Percentiles rank a stretch among this genome's conserved stretches.
Conservation (phyloP, 805 yeast species). For the Cyberlindnera subsufficiens region DNA sequence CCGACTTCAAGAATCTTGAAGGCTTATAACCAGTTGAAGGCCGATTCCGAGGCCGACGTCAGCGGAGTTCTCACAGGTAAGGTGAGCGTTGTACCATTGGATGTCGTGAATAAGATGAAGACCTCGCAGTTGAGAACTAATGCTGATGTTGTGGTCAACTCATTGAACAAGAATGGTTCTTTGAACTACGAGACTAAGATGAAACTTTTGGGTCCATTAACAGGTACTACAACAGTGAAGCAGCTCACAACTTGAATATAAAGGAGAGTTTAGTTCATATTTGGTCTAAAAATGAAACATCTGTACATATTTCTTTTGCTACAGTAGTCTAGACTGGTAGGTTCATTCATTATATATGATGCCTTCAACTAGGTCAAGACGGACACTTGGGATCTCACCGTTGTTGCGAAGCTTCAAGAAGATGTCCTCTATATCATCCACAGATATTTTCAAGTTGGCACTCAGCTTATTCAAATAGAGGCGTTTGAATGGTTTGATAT, state of each 20-base stretch:
- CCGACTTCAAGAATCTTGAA: constrained; percentile 17
- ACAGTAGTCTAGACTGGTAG: background rate
- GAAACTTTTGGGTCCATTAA: constrained; percentile 22
- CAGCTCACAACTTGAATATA: constrained; percentile 10
- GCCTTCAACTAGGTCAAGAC: constrained; percentile 22
- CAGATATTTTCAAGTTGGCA: constrained; percentile 11
- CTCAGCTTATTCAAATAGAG: constrained; percentile 17
- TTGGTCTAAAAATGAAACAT: background rate
- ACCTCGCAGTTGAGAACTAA: constrained; percentile 17
- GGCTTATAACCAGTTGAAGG: constrained; percentile 14
- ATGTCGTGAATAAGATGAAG: constrained; percentile 10
- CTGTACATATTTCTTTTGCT: background rate
- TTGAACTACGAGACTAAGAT: constrained; percentile 17
- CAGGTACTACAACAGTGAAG: constrained; percentile 24
- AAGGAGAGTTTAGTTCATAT: background rate
- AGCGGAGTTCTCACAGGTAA: constrained; percentile 16
- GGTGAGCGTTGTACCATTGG: constrained; percentile 5
- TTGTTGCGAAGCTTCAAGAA: constrained; percentile 17
- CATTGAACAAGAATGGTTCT: constrained; percentile 21
- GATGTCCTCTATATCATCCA: constrained; percentile 20
- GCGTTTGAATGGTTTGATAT: constrained; percentile 23
- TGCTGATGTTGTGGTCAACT: constrained; percentile 21
- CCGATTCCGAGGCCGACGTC: constrained; percentile 11
- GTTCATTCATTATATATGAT: constrained; percentile 18
- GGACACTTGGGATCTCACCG: constrained; percentile 16